Conservation (phyloP, 345 rosid species). For the Bretschneidera sinensis region DNA sequence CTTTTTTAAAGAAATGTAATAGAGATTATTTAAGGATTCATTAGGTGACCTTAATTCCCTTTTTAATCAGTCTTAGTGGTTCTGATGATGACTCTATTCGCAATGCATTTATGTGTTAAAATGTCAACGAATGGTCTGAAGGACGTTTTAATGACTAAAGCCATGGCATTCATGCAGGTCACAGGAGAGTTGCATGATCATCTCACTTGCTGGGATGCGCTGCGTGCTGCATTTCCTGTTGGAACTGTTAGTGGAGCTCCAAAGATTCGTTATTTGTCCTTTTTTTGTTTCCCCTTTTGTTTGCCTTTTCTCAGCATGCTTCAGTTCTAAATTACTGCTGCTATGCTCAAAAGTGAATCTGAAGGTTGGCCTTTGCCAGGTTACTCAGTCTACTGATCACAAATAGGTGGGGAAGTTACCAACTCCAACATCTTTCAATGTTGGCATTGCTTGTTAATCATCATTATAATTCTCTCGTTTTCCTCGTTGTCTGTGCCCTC, state of each 20-base stretch:
- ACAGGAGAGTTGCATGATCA: conserved; percentile 72
- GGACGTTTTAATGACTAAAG: not conserved
- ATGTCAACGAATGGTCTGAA: not conserved
- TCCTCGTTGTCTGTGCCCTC: not conserved
- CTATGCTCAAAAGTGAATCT: not conserved
- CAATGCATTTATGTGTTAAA: too few species aligned
- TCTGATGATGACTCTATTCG: too few species aligned
- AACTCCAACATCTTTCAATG: not conserved
- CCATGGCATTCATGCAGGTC: conserved; percentile 38
- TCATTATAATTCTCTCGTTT: not conserved
- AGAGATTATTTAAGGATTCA: too few species aligned
- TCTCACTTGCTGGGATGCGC: conserved; percentile 74
- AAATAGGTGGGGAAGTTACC: not conserved
- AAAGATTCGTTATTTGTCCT: conserved; percentile 51
- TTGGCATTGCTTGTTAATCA: not conserved
- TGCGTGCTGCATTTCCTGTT: conserved; percentile 76
- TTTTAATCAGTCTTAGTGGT: too few species aligned
- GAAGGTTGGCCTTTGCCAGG: not conserved
- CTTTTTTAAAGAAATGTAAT: too few species aligned
- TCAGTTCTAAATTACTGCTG: not conserved
- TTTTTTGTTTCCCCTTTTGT: not conserved
- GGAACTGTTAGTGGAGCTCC: conserved; percentile 98
- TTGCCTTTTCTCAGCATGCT: not conserved
- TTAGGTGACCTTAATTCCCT: too few species aligned
- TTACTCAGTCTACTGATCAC: not conserved